Conservation (phyloP, 129 eudicot species). For the Chrysanthemum makinoi region DNA sequence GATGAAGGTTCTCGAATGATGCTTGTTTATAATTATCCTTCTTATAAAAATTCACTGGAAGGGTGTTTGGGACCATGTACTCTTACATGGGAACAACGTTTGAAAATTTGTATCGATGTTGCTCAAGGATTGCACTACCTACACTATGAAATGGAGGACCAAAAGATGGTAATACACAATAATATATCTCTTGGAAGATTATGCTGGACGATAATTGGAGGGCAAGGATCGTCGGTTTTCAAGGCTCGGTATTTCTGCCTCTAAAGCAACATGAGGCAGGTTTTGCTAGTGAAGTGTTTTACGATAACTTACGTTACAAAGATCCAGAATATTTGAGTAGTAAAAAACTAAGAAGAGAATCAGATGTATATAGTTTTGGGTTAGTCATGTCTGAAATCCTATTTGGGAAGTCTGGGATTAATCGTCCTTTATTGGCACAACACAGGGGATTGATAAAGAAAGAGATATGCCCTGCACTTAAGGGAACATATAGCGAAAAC, state of each 20-base stretch:
- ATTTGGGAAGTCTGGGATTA: not conserved
- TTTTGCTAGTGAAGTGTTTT: not conserved
- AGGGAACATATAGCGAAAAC: not conserved
- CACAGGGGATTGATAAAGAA: not conserved
- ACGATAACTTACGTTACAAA: not conserved
- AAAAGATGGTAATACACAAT: not conserved
- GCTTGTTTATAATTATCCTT: not conserved
- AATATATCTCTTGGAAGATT: not conserved
- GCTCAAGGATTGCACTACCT: conserved; percentile 1
- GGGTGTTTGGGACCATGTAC: not conserved
- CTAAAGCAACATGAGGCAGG: not conserved
- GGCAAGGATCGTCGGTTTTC: not conserved
- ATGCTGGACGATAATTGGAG: not conserved
- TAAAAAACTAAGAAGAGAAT: not conserved
- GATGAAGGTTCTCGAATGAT: conserved; percentile 1
- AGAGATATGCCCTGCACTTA: not conserved
- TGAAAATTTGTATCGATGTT: not conserved
- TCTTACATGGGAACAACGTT: conserved; percentile 5
- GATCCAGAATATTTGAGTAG: not conserved
- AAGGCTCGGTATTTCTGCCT: not conserved
- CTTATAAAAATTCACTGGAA: not conserved
- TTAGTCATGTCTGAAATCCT: not conserved
- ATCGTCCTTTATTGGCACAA: too few relatives aligned
- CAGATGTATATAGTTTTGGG: not conserved
- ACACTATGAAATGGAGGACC: not conserved